Conservation (phyloP, 176 grass and related monocot species). For the Eragrostis nindensis region DNA sequence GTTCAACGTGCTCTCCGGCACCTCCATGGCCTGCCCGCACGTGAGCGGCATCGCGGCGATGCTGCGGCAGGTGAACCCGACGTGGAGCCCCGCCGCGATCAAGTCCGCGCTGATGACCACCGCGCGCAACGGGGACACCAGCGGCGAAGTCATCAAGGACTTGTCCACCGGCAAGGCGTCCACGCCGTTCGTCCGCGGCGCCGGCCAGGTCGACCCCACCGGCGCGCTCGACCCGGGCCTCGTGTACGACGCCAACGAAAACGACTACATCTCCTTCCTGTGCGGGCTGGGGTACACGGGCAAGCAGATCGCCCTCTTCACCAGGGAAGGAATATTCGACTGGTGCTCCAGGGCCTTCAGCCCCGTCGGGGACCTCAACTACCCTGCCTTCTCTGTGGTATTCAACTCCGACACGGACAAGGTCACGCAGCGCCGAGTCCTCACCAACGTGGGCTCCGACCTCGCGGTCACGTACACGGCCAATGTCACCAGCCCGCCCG, state of each 20-base stretch:
- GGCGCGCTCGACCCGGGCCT: slow-evolving; percentile 38
- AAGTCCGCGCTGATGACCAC: slow-evolving; percentile 53
- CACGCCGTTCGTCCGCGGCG: no score
- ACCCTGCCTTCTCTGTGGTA: neutral
- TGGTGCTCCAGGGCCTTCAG: neutral
- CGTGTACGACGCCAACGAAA: slow-evolving; percentile 14
- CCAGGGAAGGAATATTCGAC: neutral
- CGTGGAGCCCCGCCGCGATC: slow-evolving; percentile 24
- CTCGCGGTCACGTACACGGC: neutral
- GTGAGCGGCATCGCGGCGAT: no score
- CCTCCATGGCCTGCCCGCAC: no score
- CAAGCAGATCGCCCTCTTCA: neutral
- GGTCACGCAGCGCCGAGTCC: neutral
- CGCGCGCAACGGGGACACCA: neutral
- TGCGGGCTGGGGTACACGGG: neutral
- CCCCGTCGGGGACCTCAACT: neutral
- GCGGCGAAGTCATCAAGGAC: neutral
- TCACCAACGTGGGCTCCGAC: neutral
- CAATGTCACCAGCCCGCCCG: neutral
- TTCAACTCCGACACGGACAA: neutral
- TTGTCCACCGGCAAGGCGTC: no score
- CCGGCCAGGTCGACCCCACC: no score
- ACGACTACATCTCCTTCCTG: neutral
- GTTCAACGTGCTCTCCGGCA: no score
- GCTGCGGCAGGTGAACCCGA: neutral